Evolutionary conservation across 768 basidiomycete genomes (phyloP), one percentile per base, ranked within the genome.

Genomic region (Suillus discolor): DNA sequence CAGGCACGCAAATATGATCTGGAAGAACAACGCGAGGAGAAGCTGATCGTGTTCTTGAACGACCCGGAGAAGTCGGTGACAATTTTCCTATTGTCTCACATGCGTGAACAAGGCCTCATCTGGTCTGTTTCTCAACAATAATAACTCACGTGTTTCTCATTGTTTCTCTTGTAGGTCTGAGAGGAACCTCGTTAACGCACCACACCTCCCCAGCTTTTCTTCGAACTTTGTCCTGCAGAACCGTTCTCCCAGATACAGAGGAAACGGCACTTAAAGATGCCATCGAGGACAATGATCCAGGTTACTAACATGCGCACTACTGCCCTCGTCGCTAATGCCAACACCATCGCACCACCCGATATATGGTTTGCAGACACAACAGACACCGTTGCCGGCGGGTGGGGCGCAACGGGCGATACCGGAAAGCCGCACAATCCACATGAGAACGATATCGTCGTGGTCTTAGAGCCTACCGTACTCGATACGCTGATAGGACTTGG

Each of bases 1-100:
- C 79, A 84, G 38, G 70, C 80, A 41, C 77, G 76, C 12, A 77
- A 68, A 47, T 16, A 62, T 23, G 74, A 75, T 23, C 76, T 79
- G 54, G 77, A 77, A 42, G 77, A 78, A 4, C 65, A 72, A 18
- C 80, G 80, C 59, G 84, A 84, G 36, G 81, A 83, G 25, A 78
- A 79, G 34, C 76, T 87, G 62, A 70, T 80, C 0, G 67, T 74
- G 5, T 94, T 94, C 74, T 76, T 94, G 65, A 76, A 82, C 45
- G 81, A 91, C 63, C 90, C 92, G 0, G 89, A 87, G 68, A 74
- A 73, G 11, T 94, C n/a, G n/a, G n/a, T n/a, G n/a, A n/a, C n/a
- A n/a, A n/a, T n/a, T n/a, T n/a, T n/a, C n/a, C n/a, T n/a, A 66
- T 89, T 90, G 0, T 89, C 89, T 5, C 84, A 86, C 69, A 89